Evolutionary conservation across 2,329 filamentous ascomycete species (phyloP).

Genomic region (Aspergillus oerlinghausenensis): DNA sequence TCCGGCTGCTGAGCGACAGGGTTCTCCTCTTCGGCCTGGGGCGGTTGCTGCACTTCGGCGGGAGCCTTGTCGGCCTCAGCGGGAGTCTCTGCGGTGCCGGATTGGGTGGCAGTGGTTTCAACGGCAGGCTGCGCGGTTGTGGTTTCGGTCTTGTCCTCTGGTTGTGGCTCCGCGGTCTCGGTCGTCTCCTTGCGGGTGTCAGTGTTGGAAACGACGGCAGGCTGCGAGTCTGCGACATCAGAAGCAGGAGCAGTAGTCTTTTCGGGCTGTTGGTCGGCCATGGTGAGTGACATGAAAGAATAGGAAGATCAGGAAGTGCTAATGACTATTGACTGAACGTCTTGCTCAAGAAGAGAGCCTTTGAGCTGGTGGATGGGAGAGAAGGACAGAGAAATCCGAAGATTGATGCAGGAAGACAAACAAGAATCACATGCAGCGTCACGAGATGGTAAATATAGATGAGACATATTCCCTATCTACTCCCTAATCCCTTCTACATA

Average conservation of each 20-base stretch:
- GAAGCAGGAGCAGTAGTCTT: slow-evolving; percentile 12
- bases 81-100: not conserved
- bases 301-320: not conserved
- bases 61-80: slow-evolving; percentile 10
- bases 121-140: not conserved
- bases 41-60: not conserved
- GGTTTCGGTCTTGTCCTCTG: slow-evolving; percentile 11
- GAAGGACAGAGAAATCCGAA: not conserved
- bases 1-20: slow-evolving; percentile 16
- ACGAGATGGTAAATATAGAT: not conserved
- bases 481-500: not conserved
- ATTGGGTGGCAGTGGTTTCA: slow-evolving; percentile 6
- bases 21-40: not conserved
- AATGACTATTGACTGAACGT: not conserved
- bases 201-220: slow-evolving; percentile 2
- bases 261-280: slow-evolving; percentile 20
- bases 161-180: slow-evolving; percentile 1
- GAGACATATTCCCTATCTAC: not conserved
- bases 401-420: not conserved
- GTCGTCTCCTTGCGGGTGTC: not conserved
- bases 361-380: not conserved
- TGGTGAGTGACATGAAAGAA: slow-evolving; percentile 5
- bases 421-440: slow-evolving; percentile 1
- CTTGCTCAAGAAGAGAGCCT: not conserved
- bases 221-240: slow-evolving; percentile 5